A percentile compares a stretch with the other conserved stretches of the same genome.
Evolutionary conservation across 352 stramenopile species (phyloP).

Genomic region (Pythium phragmitis): DNA sequence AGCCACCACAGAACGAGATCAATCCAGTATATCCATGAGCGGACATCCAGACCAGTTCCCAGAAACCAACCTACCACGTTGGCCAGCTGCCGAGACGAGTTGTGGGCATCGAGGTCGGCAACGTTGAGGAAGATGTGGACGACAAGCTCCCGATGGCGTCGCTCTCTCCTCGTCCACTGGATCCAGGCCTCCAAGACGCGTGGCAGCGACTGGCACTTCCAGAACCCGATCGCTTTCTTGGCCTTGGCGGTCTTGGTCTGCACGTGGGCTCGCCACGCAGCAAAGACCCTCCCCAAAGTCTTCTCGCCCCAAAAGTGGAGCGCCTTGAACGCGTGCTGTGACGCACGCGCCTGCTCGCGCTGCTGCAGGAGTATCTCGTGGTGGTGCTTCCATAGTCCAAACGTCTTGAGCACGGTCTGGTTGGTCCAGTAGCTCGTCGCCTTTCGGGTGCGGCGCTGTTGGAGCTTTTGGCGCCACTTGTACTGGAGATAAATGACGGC

Average conservation of each 20-base stretch:
- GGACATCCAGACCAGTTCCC: background rate
- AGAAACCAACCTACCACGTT: constrained; percentile 32
- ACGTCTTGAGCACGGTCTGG: constrained; percentile 47
- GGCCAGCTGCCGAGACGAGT: constrained; percentile 55
- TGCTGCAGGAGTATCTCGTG: constrained; percentile 12
- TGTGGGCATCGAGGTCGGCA: constrained; percentile 63
- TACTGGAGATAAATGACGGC: constrained; percentile 61
- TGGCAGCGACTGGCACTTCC: constrained; percentile 64
- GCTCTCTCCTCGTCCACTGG: constrained; percentile 23
- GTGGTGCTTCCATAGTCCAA: constrained; percentile 47
- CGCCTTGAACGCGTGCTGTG: constrained; percentile 42
- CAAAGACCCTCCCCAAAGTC: constrained; percentile 44
- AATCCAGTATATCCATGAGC: background rate
- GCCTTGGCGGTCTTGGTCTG: constrained; percentile 39
- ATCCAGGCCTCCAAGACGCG: constrained; percentile 59
- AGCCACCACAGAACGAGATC: background rate
- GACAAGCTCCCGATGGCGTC: constrained; percentile 35
- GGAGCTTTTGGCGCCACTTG: constrained; percentile 45
- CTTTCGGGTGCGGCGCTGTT: constrained; percentile 47
- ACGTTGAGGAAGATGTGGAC: constrained; percentile 62
- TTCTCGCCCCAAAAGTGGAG: constrained; percentile 64
- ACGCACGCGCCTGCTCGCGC: constrained; percentile 30
- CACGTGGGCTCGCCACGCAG: constrained; percentile 42
- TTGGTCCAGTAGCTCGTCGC: constrained; percentile 66
- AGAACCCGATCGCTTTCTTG: constrained; percentile 66